phyloP scores from a whole-genome alignment of 345 rosid genomes.

The Salix udensis region DNA sequence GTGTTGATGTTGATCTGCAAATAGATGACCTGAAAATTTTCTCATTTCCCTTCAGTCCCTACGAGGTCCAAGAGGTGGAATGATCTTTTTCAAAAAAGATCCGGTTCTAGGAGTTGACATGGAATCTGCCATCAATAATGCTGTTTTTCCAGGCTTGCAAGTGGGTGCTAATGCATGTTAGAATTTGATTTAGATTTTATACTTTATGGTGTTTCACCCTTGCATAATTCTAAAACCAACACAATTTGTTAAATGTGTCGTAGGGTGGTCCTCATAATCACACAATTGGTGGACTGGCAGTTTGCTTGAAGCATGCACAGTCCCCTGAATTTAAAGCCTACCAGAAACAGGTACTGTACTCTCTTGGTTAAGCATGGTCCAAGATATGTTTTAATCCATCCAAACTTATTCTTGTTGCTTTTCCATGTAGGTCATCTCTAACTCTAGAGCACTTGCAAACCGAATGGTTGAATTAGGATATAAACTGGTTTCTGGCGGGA shows the following conservation, averaged over 20 bases:
- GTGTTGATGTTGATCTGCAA: background rate
- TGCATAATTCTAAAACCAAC: background rate
- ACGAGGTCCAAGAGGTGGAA: conserved; percentile 99
- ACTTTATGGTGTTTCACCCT: background rate
- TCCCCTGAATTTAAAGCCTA: conserved; percentile 66
- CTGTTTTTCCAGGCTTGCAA: conserved; percentile 94
- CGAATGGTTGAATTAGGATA: conserved; percentile 72
- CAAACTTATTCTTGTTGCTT: background rate
- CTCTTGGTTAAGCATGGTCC: background rate
- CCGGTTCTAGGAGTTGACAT: conserved; percentile 75
- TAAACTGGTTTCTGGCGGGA: conserved; percentile 86
- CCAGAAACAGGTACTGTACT: conserved; percentile 57
- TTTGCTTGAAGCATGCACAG: conserved; percentile 82
- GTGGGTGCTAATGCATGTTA: conserved; percentile 26
- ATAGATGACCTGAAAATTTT: conserved; percentile 8
- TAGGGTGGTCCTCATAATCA: conserved; percentile 99
- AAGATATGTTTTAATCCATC: background rate
- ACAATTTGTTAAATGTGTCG: background rate
- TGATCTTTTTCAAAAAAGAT: conserved; percentile 87
- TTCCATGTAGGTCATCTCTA: conserved; percentile 61
- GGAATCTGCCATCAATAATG: conserved; percentile 86
- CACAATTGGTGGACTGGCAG: conserved; percentile 88
- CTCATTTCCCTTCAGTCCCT: conserved; percentile 50
- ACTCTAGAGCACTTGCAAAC: conserved; percentile 69
- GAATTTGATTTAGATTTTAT: background rate